phyloP scores from a whole-genome alignment of 768 basidiomycete species.

The Tulasnella calospora region DNA sequence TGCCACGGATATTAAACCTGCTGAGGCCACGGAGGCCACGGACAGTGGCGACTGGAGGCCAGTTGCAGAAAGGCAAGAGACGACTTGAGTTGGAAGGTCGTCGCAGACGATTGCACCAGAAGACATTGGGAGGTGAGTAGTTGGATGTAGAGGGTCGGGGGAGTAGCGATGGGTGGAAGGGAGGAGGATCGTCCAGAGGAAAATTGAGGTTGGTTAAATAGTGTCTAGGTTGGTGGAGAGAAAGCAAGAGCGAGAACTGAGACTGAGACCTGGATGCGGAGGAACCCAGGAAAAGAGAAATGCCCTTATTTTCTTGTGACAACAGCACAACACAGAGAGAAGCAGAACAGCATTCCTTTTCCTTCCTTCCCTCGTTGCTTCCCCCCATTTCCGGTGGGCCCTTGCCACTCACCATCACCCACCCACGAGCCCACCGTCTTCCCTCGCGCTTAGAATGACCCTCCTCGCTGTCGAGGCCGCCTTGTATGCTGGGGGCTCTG shows the following conservation, averaged over 20 bases:
- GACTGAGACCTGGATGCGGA: slow-evolving; percentile 12
- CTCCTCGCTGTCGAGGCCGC: slow-evolving; percentile 5
- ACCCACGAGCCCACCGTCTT: too few species aligned
- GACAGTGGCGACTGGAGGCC: slow-evolving; percentile 20
- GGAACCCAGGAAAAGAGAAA: slow-evolving; percentile 15
- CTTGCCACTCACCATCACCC: background rate
- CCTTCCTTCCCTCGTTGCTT: background rate
- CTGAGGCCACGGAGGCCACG: slow-evolving; percentile 17
- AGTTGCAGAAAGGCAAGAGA: slow-evolving; percentile 10
- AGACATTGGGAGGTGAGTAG: background rate
- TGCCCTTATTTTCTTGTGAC: background rate
- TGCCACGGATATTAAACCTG: slow-evolving; percentile 16
- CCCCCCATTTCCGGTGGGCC: slow-evolving; percentile 5
- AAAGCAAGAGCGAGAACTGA: background rate
- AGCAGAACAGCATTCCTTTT: background rate
- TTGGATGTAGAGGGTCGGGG: background rate
- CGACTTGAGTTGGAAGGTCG: slow-evolving; percentile 19
- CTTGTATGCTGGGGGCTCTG: slow-evolving; percentile 4
- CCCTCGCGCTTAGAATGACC: background rate
- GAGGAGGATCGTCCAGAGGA: background rate
- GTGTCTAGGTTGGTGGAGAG: background rate
- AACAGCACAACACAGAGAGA: slow-evolving; percentile 1
- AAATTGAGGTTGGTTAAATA: slow-evolving; percentile 13
- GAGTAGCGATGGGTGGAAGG: background rate
- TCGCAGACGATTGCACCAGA: background rate